phyloP scores from a whole-genome alignment of 1,284 basidiomycete genomes.

The Sanguinoderma infundibulare region DNA sequence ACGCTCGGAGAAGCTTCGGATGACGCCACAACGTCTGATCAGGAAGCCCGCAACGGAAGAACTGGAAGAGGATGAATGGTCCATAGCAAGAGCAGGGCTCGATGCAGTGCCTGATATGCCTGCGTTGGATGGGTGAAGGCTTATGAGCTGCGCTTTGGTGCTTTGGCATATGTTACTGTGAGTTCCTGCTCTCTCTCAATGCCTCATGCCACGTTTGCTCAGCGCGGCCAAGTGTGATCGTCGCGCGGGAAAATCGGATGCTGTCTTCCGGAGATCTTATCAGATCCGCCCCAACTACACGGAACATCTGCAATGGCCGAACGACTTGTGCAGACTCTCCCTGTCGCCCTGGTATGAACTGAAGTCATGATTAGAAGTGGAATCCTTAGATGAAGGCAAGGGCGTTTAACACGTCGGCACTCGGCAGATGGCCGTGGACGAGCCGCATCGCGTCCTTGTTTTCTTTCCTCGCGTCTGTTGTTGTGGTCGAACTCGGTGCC shows the following conservation, averaged over 20 bases:
- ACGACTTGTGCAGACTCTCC: background rate
- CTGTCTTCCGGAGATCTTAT: background rate
- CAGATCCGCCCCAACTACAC: background rate
- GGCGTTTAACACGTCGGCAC: background rate
- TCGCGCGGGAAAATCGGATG: background rate
- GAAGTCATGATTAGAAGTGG: background rate
- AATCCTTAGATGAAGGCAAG: background rate
- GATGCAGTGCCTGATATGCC: background rate
- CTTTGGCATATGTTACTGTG: background rate
- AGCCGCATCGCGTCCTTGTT: constrained; percentile 2
- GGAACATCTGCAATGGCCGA: background rate
- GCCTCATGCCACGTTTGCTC: background rate
- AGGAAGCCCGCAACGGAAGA: constrained; percentile 3
- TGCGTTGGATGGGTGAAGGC: background rate
- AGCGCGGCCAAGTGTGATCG: background rate
- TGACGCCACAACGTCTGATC: constrained; percentile 26
- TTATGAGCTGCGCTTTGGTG: background rate
- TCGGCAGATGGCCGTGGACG: background rate
- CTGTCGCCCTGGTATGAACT: background rate
- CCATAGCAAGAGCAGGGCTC: background rate
- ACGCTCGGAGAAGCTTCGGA: constrained; percentile 56
- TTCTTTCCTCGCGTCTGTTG: constrained; percentile 1
- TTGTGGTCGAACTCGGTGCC: constrained; percentile 4
- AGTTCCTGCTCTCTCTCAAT: background rate
- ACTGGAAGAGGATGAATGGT: background rate